These are phyloP conservation scores for Saksenaea oblongispora DNA, from an alignment of 371 early-diverging fungal species.

Conservation along the genomic window DNA sequence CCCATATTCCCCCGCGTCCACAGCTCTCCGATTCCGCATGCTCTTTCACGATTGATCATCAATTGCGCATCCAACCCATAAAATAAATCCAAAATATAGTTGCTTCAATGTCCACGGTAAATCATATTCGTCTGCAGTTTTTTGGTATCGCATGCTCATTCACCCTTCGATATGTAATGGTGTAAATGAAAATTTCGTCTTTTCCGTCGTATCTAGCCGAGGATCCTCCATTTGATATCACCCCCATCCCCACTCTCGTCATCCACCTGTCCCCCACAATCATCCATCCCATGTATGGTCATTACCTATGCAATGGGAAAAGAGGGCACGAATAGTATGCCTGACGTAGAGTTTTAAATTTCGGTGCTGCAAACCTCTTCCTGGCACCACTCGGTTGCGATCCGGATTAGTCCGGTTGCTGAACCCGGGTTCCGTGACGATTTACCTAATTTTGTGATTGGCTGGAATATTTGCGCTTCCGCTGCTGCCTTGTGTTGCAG, in stretches of 20 bases:
- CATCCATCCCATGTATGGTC: background rate
- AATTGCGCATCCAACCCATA: background rate
- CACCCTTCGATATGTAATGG: background rate
- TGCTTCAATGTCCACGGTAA: background rate
- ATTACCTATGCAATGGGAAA: conserved; percentile 6
- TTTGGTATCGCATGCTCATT: background rate
- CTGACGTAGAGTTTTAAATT: conserved; percentile 3
- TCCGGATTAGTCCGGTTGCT: background rate
- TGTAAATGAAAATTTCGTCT: background rate
- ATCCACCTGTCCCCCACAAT: background rate
- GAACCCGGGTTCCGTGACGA: too few species aligned
- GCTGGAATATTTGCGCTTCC: too few species aligned
- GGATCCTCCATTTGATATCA: background rate
- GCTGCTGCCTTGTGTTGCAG: too few species aligned
- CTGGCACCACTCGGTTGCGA: background rate
- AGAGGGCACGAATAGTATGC: background rate
- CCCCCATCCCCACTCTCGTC: background rate
- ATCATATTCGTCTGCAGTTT: background rate
- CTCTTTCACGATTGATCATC: background rate
- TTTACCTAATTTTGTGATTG: too few species aligned
- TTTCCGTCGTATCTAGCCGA: background rate
- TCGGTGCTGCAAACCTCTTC: background rate
- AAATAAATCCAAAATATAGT: background rate
- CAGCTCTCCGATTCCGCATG: too few species aligned
- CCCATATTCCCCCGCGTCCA: background rate